Evolutionary conservation across 768 basidiomycete genomes (phyloP), one percentile per base, ranked within the genome.

Genomic region (Pleurotus cornucopiae): DNA sequence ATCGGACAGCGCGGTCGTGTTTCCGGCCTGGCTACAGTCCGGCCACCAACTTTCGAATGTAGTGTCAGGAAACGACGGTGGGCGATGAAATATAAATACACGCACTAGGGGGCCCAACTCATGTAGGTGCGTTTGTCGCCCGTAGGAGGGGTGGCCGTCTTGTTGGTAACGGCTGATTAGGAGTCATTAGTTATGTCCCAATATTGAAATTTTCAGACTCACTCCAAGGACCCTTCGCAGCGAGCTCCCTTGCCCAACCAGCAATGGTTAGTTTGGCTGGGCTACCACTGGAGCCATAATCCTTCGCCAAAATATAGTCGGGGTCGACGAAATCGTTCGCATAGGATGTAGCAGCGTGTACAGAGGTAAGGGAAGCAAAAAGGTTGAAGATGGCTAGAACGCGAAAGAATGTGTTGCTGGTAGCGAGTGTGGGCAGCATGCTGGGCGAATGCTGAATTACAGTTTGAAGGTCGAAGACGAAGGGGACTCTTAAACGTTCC

Each of bases 101-200:
- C 82, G 46, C 66, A 85, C 85, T 86, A 88, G 40, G 86, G 85
- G 12, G 84, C 81, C 81, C 82, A 86, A 64, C 84, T 85, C 78
- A 86, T 74, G 63, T 84, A 88, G 63, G 86, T 84, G 58, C 84
- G 80, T 34, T 73, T 73, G 62, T 83, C 71, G 1, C 81, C 80
- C 16, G 77, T 76, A 2, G 82, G 82, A 1, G 83, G 74, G 4
- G 68, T 64, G 26, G 77, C 71, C 14, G 72, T 62, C 62, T 82
- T 82, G 60, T 68, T 69, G 46, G 71, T 79, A 14, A 84, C 84
- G 52, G 71, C 82, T 83, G 57, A 14, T 23, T 51, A 18, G 5
- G 37, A 54, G 18, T 40, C n/a, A 18, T 46, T 45, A 48, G 45
- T 25, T 38, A 18, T 21, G 6, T 43, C 1, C 12, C 9, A 2